A percentile compares a stretch with the other conserved stretches of the same genome.
phyloP scores from a whole-genome alignment of 306 rosid genomes.

The Morella rubra region DNA sequence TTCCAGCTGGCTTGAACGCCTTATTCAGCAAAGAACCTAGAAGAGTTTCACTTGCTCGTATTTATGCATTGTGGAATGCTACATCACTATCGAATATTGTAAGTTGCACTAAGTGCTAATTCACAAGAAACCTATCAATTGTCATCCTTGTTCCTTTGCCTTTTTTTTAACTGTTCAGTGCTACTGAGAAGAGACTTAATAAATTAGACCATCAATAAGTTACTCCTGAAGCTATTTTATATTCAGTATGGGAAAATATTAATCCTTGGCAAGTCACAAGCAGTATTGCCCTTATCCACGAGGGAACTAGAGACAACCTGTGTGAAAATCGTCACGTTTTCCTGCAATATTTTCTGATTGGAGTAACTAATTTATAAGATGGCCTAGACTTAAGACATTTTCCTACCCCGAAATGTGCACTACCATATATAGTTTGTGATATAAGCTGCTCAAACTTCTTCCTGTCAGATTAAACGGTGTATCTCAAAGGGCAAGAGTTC shows the following conservation, averaged over 20 bases:
- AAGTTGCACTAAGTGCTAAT: conserved; percentile 44
- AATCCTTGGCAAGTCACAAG: background rate
- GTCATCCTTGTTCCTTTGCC: background rate
- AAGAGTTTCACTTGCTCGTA: conserved; percentile 86
- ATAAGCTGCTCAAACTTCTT: background rate
- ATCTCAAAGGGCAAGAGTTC: background rate
- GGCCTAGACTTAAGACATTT: background rate
- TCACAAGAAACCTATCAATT: conserved; percentile 1
- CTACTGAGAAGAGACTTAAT: conserved; percentile 17
- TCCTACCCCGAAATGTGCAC: background rate
- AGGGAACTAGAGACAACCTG: background rate
- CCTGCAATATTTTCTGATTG: background rate
- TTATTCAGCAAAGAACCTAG: conserved; percentile 91
- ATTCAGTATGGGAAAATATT: background rate
- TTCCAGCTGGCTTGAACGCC: conserved; percentile 98
- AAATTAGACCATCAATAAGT: background rate
- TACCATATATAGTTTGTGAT: background rate
- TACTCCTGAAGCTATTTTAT: background rate
- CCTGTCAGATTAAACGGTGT: background rate
- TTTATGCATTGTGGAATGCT: conserved; percentile 95
- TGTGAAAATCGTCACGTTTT: background rate
- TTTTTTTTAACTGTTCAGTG: conserved; percentile 4
- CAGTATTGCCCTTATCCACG: background rate
- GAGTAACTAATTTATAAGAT: background rate
- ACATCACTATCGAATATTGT: conserved; percentile 85